phyloP scores from a whole-genome alignment of 2,329 filamentous ascomycete species.

The Parafenestella ontariensis region DNA sequence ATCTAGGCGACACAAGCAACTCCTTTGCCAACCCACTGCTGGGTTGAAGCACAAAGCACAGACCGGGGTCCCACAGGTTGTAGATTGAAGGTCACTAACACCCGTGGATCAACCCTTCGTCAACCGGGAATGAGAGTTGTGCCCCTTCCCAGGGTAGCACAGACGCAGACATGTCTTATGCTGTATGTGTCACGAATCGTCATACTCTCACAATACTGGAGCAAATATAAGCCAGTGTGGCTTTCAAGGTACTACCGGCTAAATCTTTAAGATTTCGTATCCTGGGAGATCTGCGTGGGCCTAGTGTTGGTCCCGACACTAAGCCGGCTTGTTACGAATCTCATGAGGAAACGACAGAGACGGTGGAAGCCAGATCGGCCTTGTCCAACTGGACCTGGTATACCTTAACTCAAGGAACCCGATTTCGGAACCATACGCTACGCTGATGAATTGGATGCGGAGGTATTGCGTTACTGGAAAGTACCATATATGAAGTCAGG shows the following conservation, averaged over 20 bases:
- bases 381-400: background rate
- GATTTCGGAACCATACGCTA: too few relatives aligned
- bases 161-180: background rate
- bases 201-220: background rate
- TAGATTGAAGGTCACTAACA: background rate
- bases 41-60: slow-evolving; percentile 20
- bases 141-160: background rate
- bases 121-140: background rate
- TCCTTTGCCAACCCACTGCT: slow-evolving; percentile 11
- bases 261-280: background rate
- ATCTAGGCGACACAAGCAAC: slow-evolving; percentile 10
- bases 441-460: background rate
- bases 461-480: background rate
- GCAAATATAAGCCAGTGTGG: background rate
- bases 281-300: background rate
- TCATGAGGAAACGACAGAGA: background rate
- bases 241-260: background rate
- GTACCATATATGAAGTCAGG: slow-evolving; percentile 8
- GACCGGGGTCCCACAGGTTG: slow-evolving; percentile 3
- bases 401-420: too few relatives aligned
- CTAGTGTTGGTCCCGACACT: background rate
- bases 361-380: background rate
- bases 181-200: background rate
- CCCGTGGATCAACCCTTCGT: background rate
- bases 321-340: background rate